Evolutionary conservation across 2,329 filamentous ascomycete genomes (phyloP), one percentile per base, ranked within the genome.

Genomic region (Sporothrix dimorphospora): DNA sequence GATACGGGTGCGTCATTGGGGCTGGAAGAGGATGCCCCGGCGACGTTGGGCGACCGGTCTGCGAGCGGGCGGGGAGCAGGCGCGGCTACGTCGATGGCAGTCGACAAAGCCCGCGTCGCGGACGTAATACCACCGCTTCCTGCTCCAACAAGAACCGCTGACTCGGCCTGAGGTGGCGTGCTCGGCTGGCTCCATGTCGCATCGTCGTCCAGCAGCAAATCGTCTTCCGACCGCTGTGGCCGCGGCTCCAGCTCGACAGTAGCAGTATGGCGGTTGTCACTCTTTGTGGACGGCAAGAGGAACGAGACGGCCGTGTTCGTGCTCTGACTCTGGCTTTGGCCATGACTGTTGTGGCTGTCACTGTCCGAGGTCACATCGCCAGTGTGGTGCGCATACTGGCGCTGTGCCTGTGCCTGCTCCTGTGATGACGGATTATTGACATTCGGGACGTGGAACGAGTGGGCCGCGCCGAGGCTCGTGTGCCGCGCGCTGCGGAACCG

Each of bases 401-500:
- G 1, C 27, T 19, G 40, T 24, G 42, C 12, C 24, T 14, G 61
- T 40, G 30, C n/a, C n/a, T 40, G 42, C 11, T 16, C 21, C 24
- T 53, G 49, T 1, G 61, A 16, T 40, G 61, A 16, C 0, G 9
- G 11, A 12, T 11, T 45, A 38, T 27, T 19, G 59, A n/a, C 16
- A 11, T 27, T 45, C 9, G 38, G 40, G 21, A 65, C 42, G 16
- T 66, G 40, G 2, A 66, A 66, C 24, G 63, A 49, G 49, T 49
- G 38, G 7, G 47, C 16, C 5, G 55, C 79, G 55, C 81, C 79
- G 12, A 88, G 77, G 76, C 85, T 88, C 73, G 83, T 82, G 63
- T 83, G 82, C n/a, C 87, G 82, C 38, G 85, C 86, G 38, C 82
- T 79, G 67, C 82, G 82, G 76, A 90, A 91, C 53, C 83, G 83